A percentile compares a stretch with the other conserved stretches of the same genome.
These are phyloP conservation scores for Canna indica DNA, from an alignment of 176 grass and related monocot species.

Conservation along the genomic window DNA sequence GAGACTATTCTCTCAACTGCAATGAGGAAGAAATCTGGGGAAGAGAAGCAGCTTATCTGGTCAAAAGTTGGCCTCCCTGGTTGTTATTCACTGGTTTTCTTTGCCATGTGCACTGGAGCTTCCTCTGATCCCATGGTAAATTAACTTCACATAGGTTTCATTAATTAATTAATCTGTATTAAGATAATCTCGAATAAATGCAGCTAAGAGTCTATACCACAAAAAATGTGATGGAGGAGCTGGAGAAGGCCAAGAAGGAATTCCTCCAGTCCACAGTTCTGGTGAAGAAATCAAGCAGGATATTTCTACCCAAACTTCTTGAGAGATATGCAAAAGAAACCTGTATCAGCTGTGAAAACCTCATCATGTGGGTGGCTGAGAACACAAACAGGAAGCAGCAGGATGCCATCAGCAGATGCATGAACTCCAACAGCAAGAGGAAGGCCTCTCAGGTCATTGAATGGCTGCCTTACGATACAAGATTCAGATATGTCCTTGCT, in stretches of 20 bases:
- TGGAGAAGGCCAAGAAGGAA: slow-evolving; percentile 76
- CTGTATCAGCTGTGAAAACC: slow-evolving; percentile 35
- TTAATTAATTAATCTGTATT: too few relatives aligned
- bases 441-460: slow-evolving; percentile 74
- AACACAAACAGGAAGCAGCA: slow-evolving; percentile 35
- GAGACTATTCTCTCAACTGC: slow-evolving; percentile 59
- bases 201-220: slow-evolving; percentile 82
- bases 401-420: slow-evolving; percentile 35
- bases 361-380: slow-evolving; percentile 52
- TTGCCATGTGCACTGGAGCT: slow-evolving; percentile 72
- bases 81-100: slow-evolving; percentile 64
- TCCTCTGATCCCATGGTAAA: slow-evolving; percentile 81
- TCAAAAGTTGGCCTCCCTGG: slow-evolving; percentile 46
- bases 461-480: slow-evolving; percentile 84
- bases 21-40: slow-evolving; percentile 57
- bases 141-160: not conserved
- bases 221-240: slow-evolving; percentile 59
- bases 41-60: slow-evolving; percentile 69
- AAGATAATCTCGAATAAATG: too few relatives aligned
- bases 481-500: slow-evolving; percentile 61
- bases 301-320: slow-evolving; percentile 57
- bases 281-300: slow-evolving; percentile 53
- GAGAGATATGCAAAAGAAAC: slow-evolving; percentile 72
- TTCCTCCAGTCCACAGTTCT: slow-evolving; percentile 63
- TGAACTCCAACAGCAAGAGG: slow-evolving; percentile 24